phyloP scores from a whole-genome alignment of 192 early-diverging fungal genomes.

The Linnemannia elongata region DNA sequence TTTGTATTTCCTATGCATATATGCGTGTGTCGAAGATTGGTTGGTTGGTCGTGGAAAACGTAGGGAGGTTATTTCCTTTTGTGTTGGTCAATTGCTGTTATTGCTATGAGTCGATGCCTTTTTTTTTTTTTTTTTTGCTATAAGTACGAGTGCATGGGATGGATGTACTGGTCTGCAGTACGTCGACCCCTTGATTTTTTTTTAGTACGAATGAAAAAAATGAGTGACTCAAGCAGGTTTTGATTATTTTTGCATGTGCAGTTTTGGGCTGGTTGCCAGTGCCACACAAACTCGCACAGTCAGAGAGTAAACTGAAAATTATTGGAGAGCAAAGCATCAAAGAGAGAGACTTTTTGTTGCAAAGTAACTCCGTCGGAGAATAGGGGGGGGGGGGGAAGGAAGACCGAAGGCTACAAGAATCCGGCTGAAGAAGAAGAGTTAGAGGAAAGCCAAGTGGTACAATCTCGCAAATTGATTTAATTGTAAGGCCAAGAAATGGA shows the following conservation, averaged over 20 bases:
- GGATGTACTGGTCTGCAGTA: not conserved
- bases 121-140: not conserved
- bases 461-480: not conserved
- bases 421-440: not conserved
- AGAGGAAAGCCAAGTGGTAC: not conserved
- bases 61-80: too few species aligned
- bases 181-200: not conserved
- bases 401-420: not conserved
- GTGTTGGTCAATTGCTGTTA: not conserved
- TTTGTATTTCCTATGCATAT: too few species aligned
- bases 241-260: constrained; percentile 6
- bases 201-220: not conserved
- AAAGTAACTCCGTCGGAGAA: not conserved
- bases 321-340: not conserved
- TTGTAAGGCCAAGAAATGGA: not conserved
- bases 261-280: too few species aligned
- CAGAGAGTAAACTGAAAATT: not conserved
- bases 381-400: too few species aligned
- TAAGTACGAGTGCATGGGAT: not conserved
- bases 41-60: too few species aligned
- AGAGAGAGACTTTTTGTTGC: not conserved
- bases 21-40: too few species aligned
- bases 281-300: not conserved
- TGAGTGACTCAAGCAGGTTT: constrained; percentile 11
- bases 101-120: constrained; percentile 3